These are phyloP conservation scores for Epithele typhae DNA, from an alignment of 768 basidiomycete genomes.

Conservation along the genomic window DNA sequence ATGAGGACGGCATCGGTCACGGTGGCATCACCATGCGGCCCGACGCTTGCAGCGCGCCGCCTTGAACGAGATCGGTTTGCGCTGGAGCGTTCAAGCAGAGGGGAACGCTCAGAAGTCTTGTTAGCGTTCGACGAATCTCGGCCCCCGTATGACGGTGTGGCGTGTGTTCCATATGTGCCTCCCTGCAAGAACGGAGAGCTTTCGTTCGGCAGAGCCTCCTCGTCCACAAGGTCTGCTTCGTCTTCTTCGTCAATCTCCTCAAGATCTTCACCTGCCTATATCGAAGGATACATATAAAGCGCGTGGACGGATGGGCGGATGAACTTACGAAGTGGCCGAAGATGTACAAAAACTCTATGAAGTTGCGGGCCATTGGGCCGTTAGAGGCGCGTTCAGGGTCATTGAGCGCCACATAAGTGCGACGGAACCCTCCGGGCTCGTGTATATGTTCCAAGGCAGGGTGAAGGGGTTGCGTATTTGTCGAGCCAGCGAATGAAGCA, in stretches of 20 bases:
- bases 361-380: conserved; percentile 70
- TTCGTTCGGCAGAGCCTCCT: conserved; percentile 17
- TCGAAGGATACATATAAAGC: too few relatives aligned
- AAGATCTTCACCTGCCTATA: conserved; percentile 84
- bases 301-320: neutral
- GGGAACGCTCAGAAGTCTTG: conserved; percentile 46
- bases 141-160: neutral
- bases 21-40: conserved; percentile 78
- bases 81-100: conserved; percentile 41
- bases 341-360: conserved; percentile 91
- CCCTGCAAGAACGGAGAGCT: conserved; percentile 4
- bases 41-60: conserved; percentile 48
- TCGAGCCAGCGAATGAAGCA: conserved; percentile 63
- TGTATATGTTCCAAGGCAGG: conserved; percentile 91
- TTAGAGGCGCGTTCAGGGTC: conserved; percentile 35
- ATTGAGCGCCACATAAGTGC: conserved; percentile 73
- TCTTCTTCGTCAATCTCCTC: conserved; percentile 66
- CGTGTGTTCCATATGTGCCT: conserved; percentile 5
- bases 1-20: conserved; percentile 90
- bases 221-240: conserved; percentile 50
- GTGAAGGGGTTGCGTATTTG: conserved; percentile 42
- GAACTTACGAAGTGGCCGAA: conserved; percentile 92
- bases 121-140: conserved; percentile 8
- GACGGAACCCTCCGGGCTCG: conserved; percentile 91
- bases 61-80: conserved; percentile 52